phyloP scores from a whole-genome alignment of 192 early-diverging fungal genomes.

The Umbelopsis sp. region DNA sequence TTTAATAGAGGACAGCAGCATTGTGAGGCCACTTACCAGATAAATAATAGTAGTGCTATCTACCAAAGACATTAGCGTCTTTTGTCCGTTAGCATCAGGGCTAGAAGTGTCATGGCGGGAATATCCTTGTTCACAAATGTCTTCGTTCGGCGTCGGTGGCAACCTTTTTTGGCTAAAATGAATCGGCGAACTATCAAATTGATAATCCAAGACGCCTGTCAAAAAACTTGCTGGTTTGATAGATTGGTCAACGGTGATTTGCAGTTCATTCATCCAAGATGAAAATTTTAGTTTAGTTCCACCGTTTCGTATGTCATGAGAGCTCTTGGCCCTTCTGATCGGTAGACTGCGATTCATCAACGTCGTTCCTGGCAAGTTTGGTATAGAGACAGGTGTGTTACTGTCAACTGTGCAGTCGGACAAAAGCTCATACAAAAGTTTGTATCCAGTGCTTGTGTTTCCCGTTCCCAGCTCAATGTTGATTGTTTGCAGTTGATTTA shows the following conservation, averaged over 20 bases:
- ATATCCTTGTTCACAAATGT: too few species aligned
- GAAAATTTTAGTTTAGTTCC: neutral
- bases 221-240: slow-evolving; percentile 23
- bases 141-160: neutral
- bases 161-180: neutral
- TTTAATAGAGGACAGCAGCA: neutral
- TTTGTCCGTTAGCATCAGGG: slow-evolving; percentile 2
- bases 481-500: slow-evolving; percentile 6
- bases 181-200: neutral
- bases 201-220: slow-evolving; percentile 25
- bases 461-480: neutral
- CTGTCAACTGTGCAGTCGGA: neutral
- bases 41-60: neutral
- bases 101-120: too few species aligned
- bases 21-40: neutral
- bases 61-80: neutral
- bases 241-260: slow-evolving; percentile 14
- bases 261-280: slow-evolving; percentile 25
- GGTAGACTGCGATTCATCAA: slow-evolving; percentile 1
- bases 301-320: neutral
- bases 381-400: neutral
- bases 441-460: neutral
- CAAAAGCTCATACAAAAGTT: neutral
- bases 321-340: neutral
- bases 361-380: neutral